Evolutionary conservation across 1,139 yeast genomes (phyloP), one percentile per base, ranked within the genome.

Genomic region (Candida albicans): DNA sequence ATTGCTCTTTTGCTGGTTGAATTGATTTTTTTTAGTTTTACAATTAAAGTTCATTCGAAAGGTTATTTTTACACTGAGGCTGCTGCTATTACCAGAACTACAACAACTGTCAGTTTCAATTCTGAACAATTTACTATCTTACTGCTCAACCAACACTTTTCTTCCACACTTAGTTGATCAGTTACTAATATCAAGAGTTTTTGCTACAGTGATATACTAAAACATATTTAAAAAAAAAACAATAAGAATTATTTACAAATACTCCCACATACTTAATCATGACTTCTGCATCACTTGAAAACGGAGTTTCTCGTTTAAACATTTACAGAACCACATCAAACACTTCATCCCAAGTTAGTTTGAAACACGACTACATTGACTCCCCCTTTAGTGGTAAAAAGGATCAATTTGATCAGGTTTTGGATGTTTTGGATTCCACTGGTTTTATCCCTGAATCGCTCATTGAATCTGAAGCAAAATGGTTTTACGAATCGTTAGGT

Each of bases 381-480:
- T 73, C 81, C 39, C 86, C 88, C 4, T 91, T 89, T 59, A 78
- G 82, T 33, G 96, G 95, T 33, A 89, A 88, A 62, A 86, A 84
- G 56, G 77, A 79, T 46, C 98, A 93, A 64, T 77, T 84, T 61
- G 93, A 84, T 50, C 77, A 80, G 44, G 96, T 93, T 35, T 79
- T 89, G 67, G 96, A 89, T 61, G 76, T 82, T 41, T 72, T 93
- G 49, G 96, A 89, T 61, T 75, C 79, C 48, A 82, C 85, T 39
- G 97, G 97, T 0, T 87, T 91, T 59, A 87, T 93, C 48, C 99
- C 98, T 10, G 96, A 88, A 57, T 68, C 80, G 42, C 73, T 89
- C 55, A 87, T 93, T 56, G 97, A 90, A 66, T 73, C 79, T 45
- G 98, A 91, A 67, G 84, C 95, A 8, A 79, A 75, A 57, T 91